Percentiles rank a stretch among this genome's conserved stretches.
Evolutionary conservation across 1,139 yeast genomes (phyloP).

Genomic region (Diutina siamensis): DNA sequence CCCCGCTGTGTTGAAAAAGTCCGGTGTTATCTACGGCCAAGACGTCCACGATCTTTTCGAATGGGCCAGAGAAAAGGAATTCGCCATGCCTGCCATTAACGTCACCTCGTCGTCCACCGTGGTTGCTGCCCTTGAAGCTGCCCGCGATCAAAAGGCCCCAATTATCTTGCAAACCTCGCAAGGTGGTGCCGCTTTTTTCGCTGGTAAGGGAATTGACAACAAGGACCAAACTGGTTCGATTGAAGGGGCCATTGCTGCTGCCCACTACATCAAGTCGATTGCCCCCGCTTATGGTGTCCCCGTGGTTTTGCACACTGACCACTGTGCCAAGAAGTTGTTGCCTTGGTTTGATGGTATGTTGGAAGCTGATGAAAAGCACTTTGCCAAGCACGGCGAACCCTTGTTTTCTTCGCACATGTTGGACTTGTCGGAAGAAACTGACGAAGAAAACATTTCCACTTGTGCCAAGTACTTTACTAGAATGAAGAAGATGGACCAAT

Average conservation of each 20-base stretch:
- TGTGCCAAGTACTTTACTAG: slow-evolving; percentile 93
- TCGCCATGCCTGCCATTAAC: slow-evolving; percentile 97
- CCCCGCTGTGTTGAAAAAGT: slow-evolving; percentile 44
- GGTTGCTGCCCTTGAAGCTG: slow-evolving; percentile 96
- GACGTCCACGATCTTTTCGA: slow-evolving; percentile 88
- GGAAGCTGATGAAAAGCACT: slow-evolving; percentile 91
- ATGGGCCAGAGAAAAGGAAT: slow-evolving; percentile 87
- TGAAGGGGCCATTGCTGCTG: slow-evolving; percentile 95
- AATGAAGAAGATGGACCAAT: slow-evolving; percentile 90
- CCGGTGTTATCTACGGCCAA: slow-evolving; percentile 99
- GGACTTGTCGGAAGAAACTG: slow-evolving; percentile 94
- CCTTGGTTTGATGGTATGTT: slow-evolving; percentile 99
- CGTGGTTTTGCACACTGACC: slow-evolving; percentile 95
- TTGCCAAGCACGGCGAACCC: slow-evolving; percentile 79
- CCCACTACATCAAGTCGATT: slow-evolving; percentile 91
- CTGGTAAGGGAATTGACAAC: slow-evolving; percentile 98
- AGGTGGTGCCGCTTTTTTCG: slow-evolving; percentile 99
- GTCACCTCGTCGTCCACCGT: slow-evolving; percentile 97
- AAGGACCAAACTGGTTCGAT: slow-evolving; percentile 88
- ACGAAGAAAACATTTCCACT: slow-evolving; percentile 88
- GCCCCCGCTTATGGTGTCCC: slow-evolving; percentile 97
- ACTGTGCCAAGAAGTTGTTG: slow-evolving; percentile 95
- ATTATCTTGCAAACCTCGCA: slow-evolving; percentile 94
- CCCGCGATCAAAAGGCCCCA: slow-evolving; percentile 93
- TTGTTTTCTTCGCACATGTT: slow-evolving; percentile 98